Conservation (phyloP, 768 basidiomycete genomes). For the Pleurotus platypus region DNA sequence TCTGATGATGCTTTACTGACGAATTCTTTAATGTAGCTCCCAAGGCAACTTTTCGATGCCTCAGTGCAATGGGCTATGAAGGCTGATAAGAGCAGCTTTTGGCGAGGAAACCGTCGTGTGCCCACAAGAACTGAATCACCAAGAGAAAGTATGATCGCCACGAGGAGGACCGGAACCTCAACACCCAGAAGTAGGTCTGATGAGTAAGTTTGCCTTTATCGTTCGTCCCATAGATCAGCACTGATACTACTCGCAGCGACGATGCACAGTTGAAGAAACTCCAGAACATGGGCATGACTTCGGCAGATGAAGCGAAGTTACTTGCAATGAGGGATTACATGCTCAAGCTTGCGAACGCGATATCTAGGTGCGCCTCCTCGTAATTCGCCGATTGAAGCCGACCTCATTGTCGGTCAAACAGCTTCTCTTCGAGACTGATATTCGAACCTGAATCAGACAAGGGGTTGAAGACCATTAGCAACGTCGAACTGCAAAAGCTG, state of each 20-base stretch:
- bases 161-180: constrained; percentile 48
- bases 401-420: constrained; percentile 18
- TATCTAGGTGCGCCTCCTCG: constrained; percentile 54
- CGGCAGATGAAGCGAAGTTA: constrained; percentile 80
- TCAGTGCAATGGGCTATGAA: constrained; percentile 88
- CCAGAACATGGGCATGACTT: constrained; percentile 84
- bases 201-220: constrained; percentile 50
- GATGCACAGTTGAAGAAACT: constrained; percentile 72
- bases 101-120: constrained; percentile 54
- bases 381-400: no score
- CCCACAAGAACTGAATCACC: constrained; percentile 59
- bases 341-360: constrained; percentile 75
- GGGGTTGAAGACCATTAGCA: constrained; percentile 58
- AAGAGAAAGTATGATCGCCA: constrained; percentile 64
- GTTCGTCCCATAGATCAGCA: neutral
- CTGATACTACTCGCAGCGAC: constrained; percentile 49
- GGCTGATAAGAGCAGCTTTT: constrained; percentile 75
- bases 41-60: constrained; percentile 78
- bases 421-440: constrained; percentile 64
- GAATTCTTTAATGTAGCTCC: constrained; percentile 29
- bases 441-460: constrained; percentile 62
- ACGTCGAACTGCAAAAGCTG: constrained; percentile 81
- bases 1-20: no score
- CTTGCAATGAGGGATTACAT: constrained; percentile 88
- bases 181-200: constrained; percentile 61